Conservation (phyloP, 1,139 yeast genomes). For the Zygosaccharomyces sapae region DNA sequence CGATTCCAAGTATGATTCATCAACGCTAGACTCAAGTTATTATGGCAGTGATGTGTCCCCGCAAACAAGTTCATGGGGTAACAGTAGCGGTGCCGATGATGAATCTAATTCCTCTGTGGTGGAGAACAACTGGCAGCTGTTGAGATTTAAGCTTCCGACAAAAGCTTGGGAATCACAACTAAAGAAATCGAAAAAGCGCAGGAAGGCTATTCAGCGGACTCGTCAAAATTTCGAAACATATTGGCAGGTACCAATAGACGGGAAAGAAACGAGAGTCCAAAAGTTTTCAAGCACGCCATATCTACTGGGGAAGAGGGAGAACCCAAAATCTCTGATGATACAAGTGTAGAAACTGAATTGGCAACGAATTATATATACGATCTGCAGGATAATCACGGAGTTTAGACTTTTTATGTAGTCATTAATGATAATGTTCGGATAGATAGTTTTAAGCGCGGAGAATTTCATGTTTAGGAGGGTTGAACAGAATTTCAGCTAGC, state of each 20-base stretch:
- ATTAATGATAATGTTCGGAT: background rate
- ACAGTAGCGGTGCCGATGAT: too few species aligned
- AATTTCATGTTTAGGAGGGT: background rate
- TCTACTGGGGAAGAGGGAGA: background rate
- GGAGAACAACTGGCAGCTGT: background rate
- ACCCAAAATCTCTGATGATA: conserved; percentile 6
- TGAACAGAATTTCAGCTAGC: too few species aligned
- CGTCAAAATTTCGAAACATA: background rate
- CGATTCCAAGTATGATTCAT: background rate
- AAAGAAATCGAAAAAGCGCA: conserved; percentile 12
- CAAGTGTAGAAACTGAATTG: conserved; percentile 20
- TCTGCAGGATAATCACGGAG: conserved; percentile 10
- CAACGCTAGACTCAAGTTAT: conserved; percentile 7
- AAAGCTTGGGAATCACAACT: conserved; percentile 18
- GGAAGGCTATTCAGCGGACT: background rate
- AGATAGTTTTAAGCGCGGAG: background rate
- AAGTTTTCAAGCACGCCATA: background rate
- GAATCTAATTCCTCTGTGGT: background rate
- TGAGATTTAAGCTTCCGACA: conserved; percentile 11
- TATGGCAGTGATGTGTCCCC: background rate
- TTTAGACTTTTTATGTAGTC: background rate
- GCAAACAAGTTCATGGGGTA: background rate
- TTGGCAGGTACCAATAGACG: conserved; percentile 5
- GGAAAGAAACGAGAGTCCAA: conserved; percentile 3
- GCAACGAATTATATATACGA: conserved; percentile 23